Base-by-base conservation (phyloP, 2,329 filamentous ascomycete species). In the Hypomyces rosellus region DNA sequence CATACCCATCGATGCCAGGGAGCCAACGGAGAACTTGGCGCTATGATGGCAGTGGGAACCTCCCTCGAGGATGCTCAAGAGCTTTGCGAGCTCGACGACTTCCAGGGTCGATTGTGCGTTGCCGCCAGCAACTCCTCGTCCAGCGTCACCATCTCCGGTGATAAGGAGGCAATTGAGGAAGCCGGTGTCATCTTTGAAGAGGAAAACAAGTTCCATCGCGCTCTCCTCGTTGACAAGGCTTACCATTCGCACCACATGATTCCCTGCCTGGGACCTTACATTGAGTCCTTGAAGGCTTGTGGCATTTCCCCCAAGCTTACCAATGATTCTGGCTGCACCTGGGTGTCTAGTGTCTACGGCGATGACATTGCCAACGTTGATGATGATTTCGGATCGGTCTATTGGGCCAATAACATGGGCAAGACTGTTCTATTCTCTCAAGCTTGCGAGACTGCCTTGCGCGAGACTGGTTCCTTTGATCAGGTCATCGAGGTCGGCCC, bases 161-260 rank as follows among this genome's bases (percentile, higher is more conserved):
- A 67, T 22, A 45, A 34, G 3, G 57, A 61, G 3, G 60, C 60
- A 1, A 57, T 68, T 14, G 45, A 57, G 1, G 48, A 63, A n/a
- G 55, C 59, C 0, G 56, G 57, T 45, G 45, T 41, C 2, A n/a
- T 62, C 2, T 40, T 66, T 3, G 52, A 61, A 5, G 57, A 49
- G 8, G 45, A 49, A 5, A 41, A 60, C 1, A 68, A 58, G 47
- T 71, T 72, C 43, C 63, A 64, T 0, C 60, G 69, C 2, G 6
- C 63, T 0, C 59, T 78, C 8, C 54, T 57, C 2, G 67, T 77
- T 1, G 72, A 76, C 45, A 74, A 66, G 0, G 74, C 74, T 0
- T 78, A 77, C 48, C 75, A 78, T 59, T 77, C 74, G 0, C 65
- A 65, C 2, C 75, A 76, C 55, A 78, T 78, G 74, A 15, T 45